Base-by-base conservation (phyloP, 257 asterid species). In the Echites panduratus region DNA sequence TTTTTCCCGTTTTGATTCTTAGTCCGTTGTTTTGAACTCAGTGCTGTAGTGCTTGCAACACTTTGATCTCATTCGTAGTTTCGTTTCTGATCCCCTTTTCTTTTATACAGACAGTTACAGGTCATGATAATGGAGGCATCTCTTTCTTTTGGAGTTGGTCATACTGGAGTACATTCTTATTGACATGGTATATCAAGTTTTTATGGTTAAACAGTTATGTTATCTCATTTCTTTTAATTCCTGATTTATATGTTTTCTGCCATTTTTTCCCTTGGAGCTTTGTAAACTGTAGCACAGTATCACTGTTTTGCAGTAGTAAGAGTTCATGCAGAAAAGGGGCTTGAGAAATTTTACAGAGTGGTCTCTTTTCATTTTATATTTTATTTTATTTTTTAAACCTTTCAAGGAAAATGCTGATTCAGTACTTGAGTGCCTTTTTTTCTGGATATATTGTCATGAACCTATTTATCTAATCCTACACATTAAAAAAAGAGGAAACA, bases 91-190 rank as follows among this genome's bases (percentile, higher is more conserved):
- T 71, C 65, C 40, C 76, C 29, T 69, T 75, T 73, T 68, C 49
- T 83, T 54, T 43, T 52, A 38, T 83, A 79, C 93, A 95, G 99
- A 89, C 99, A 59, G 82, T 83, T 78, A 81, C 81, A 73, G 96
- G 89, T 52, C 93, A 87, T 68, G 86, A 78, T 62, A 89, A 82
- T 83, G 96, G 96, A 62, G 97, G 98, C 80, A 86, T 95, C 75
- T 91, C 99, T 80, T 95, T 95, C 92, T 95, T 92, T 79, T 95
- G 97, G 97, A 89, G 87, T 78, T 95, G 98, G 99, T 95, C 99
- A 29, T 95, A 95, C 79, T 95, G 99, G 99, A 95, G 99, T 84
- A 92, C 99, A 35, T 95, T 95, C 86, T 83, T 95, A 75, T 95
- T 95, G 80, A 92, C 98, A 75, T 95, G 99, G 99, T 95, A 92